Evolutionary conservation across 306 rosid genomes (phyloP).

Genomic region (Dalbergia cochinchinensis): DNA sequence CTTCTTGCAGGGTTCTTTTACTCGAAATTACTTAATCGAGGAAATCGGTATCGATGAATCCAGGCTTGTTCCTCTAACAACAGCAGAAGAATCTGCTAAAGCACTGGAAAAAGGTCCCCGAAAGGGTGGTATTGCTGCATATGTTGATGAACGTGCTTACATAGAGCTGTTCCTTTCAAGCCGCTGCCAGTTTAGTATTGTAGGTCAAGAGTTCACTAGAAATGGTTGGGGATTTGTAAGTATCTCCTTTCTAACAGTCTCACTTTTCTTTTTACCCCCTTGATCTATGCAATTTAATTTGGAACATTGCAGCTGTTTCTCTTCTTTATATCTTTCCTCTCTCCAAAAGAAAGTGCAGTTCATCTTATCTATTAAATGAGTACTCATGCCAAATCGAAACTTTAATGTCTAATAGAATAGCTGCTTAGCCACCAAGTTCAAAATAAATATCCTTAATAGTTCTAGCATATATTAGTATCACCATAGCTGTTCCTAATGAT

Average conservation of each 20-base stretch:
- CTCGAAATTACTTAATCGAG: slow-evolving; percentile 67
- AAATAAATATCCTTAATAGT: not conserved
- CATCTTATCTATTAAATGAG: not conserved
- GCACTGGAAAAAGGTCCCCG: slow-evolving; percentile 80
- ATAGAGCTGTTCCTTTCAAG: slow-evolving; percentile 90
- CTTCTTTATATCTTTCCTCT: not conserved
- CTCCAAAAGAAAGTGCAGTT: not conserved
- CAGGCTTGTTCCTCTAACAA: slow-evolving; percentile 75
- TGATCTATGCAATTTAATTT: slow-evolving; percentile 7
- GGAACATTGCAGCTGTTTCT: not conserved
- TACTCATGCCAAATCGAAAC: not conserved
- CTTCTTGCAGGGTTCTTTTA: slow-evolving; percentile 84
- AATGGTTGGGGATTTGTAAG: slow-evolving; percentile 99
- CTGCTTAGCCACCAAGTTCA: not conserved
- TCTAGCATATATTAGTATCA: not conserved
- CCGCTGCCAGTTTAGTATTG: slow-evolving; percentile 72
- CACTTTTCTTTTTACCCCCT: not conserved
- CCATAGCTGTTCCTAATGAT: not conserved
- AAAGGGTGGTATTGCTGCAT: slow-evolving; percentile 85
- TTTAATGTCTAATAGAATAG: not conserved
- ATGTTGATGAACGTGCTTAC: slow-evolving; percentile 87
- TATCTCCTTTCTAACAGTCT: slow-evolving; percentile 41
- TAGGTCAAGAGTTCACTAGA: slow-evolving; percentile 95
- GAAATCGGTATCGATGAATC: slow-evolving; percentile 74
- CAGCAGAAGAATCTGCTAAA: slow-evolving; percentile 67